Base-by-base conservation (phyloP, 1,139 yeast species). In the Saccharomycopsis hybrid region DNA sequence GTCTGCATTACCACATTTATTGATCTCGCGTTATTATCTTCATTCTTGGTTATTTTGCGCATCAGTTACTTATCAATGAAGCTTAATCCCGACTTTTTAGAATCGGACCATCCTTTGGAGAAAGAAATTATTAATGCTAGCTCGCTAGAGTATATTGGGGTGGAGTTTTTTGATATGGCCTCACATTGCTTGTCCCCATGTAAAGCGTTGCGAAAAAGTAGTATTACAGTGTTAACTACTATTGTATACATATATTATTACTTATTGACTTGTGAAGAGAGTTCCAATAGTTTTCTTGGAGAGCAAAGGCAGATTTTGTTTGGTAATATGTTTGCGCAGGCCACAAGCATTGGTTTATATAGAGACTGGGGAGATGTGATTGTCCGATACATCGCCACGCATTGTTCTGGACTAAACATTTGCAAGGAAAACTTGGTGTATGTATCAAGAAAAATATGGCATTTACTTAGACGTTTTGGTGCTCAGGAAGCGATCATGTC, bases 11-110 rank as follows among this genome's bases (percentile, higher is more conserved):
- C 51, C 3, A 43, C 53, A n/a, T 47, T 46, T 28, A 44, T 48
- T 11, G 55, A 52, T 24, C 37, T 52, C 7, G 30, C 43, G 2
- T 11, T 47, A 3, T 38, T 52, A 29, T 47, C 50, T 7, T 30
- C 37, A 13, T 48, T 52, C 25, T 38, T 52, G 13, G 45, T 52
- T 27, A 51, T 52, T 24, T 35, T 52, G 18, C 41, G 55, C 25
- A 31, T 42, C 18, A 38, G 47, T n/a, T 52, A 52, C 38, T 8
- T 39, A 27, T 40, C 47, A 18, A 30, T 52, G n/a, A 52, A 52
- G 38, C 24, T 44, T 13, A 48, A 48, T 28, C 8, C 33, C 2
- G 39, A 46, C 8, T 11, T 41, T 5, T 7, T 30, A 5, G 18
- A 29, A 3, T 35, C 42, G 4, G 27, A 32, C 3, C 24, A 25